Evolutionary conservation across 2,329 filamentous ascomycete genomes (phyloP).

Genomic region (Fusarium cicatricum): DNA sequence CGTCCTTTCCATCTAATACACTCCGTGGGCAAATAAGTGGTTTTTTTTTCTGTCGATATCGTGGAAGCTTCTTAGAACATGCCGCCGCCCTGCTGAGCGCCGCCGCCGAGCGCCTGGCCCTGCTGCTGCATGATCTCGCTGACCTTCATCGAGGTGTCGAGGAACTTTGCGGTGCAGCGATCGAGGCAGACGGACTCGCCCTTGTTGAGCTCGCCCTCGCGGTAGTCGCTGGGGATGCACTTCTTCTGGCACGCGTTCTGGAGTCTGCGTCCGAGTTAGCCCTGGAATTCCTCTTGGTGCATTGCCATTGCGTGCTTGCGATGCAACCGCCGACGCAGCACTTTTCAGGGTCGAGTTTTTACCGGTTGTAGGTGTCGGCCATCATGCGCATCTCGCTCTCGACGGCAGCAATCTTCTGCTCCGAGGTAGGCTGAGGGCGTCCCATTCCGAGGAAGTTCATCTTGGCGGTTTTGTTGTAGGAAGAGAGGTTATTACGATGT

Average conservation of each 20-base stretch:
- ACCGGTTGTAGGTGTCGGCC: conserved; percentile 98
- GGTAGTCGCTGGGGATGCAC: conserved; percentile 92
- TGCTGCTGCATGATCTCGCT: conserved; percentile 96
- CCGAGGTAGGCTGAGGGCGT: conserved; percentile 85
- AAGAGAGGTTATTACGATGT: background rate
- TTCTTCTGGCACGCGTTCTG: conserved; percentile 91
- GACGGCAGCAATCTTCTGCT: conserved; percentile 95
- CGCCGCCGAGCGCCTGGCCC: conserved; percentile 69
- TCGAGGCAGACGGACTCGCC: conserved; percentile 98
- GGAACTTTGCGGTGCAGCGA: conserved; percentile 97
- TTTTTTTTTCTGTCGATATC: background rate
- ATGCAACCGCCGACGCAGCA: too few relatives aligned
- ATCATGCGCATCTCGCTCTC: conserved; percentile 98
- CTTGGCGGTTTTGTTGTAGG: conserved; percentile 34
- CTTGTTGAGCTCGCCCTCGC: conserved; percentile 97
- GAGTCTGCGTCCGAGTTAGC: conserved; percentile 61
- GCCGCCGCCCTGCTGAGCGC: conserved; percentile 47
- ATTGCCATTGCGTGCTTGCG: too few relatives aligned
- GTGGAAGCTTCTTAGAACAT: conserved; percentile 39
- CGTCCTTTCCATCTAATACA: conserved; percentile 1
- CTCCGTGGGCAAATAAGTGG: background rate
- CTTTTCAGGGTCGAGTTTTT: too few relatives aligned
- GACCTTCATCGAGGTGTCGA: conserved; percentile 98
- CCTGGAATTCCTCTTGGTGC: background rate
- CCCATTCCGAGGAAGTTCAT: conserved; percentile 61